Conservation (phyloP, 1,284 basidiomycete genomes). For the Heterobasidion irregulare region DNA sequence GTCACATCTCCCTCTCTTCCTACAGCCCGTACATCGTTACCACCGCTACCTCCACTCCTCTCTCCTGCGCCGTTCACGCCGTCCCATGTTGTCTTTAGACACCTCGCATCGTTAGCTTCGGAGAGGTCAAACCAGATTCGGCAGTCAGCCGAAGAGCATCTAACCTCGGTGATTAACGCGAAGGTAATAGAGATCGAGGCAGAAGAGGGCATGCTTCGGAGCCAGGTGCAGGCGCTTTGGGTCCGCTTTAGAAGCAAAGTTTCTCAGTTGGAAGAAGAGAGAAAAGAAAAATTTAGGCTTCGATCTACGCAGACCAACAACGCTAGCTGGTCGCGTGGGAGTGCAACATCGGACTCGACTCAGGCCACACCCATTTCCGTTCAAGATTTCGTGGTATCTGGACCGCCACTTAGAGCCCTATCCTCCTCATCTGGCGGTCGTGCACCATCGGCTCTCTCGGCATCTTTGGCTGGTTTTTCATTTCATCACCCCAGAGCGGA, state of each 20-base stretch:
- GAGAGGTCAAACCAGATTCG: slow-evolving; percentile 48
- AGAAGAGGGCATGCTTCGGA: slow-evolving; percentile 45
- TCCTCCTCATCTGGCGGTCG: slow-evolving; percentile 32
- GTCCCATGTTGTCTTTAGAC: slow-evolving; percentile 60
- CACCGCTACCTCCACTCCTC: slow-evolving; percentile 42
- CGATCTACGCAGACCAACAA: slow-evolving; percentile 1
- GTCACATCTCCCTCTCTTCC: not conserved
- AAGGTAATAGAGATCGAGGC: slow-evolving; percentile 51
- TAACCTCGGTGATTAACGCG: slow-evolving; percentile 44
- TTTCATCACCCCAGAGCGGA: slow-evolving; percentile 45
- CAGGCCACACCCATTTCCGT: slow-evolving; percentile 31
- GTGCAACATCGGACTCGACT: slow-evolving; percentile 7
- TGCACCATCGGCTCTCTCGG: slow-evolving; percentile 54
- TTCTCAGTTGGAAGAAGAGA: slow-evolving; percentile 35
- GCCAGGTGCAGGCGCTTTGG: slow-evolving; percentile 60
- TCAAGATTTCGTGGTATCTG: slow-evolving; percentile 42
- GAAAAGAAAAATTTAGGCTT: slow-evolving; percentile 12
- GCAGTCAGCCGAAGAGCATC: slow-evolving; percentile 47
- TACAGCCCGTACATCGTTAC: slow-evolving; percentile 2
- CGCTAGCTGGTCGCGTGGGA: slow-evolving; percentile 3
- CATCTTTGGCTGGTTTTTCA: slow-evolving; percentile 52
- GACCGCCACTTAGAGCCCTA: not conserved
- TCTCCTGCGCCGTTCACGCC: slow-evolving; percentile 71
- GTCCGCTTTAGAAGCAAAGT: slow-evolving; percentile 44
- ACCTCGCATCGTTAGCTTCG: slow-evolving; percentile 51